These are phyloP conservation scores for Starmera caribaea DNA, from an alignment of 805 yeast species.

Conservation along the genomic window DNA sequence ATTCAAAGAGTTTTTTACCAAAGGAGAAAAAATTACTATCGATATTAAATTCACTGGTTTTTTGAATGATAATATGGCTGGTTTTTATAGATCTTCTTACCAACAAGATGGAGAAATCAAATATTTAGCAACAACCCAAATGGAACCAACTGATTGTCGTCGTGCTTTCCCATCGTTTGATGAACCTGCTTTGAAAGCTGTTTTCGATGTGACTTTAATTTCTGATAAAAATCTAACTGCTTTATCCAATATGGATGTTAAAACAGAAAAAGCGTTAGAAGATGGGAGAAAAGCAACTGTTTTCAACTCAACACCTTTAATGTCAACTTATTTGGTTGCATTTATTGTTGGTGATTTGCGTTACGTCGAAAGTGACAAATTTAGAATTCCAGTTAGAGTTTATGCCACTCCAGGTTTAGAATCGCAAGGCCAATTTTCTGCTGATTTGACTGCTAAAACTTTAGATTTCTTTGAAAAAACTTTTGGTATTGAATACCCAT, in stretches of 20 bases:
- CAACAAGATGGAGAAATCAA: slow-evolving; percentile 52
- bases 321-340: slow-evolving; percentile 82
- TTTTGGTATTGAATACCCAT: slow-evolving; percentile 67
- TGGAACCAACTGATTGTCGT: slow-evolving; percentile 83
- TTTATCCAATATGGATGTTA: slow-evolving; percentile 63
- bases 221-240: slow-evolving; percentile 47
- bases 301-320: slow-evolving; percentile 70
- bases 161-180: slow-evolving; percentile 84
- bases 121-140: slow-evolving; percentile 75
- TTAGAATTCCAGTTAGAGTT: slow-evolving; percentile 69
- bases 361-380: slow-evolving; percentile 56
- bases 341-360: slow-evolving; percentile 75
- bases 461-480: slow-evolving; percentile 62
- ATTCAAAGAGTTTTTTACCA: slow-evolving; percentile 34
- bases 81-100: slow-evolving; percentile 68
- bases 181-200: slow-evolving; percentile 74
- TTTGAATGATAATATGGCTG: slow-evolving; percentile 73
- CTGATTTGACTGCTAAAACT: slow-evolving; percentile 67
- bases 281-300: slow-evolving; percentile 40
- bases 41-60: slow-evolving; percentile 48
- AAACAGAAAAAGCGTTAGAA: slow-evolving; percentile 33
- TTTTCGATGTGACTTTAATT: slow-evolving; percentile 54
- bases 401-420: slow-evolving; percentile 75
- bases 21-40: slow-evolving; percentile 33
- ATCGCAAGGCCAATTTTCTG: slow-evolving; percentile 61